Evolutionary conservation across 2,329 filamentous ascomycete species (phyloP).

Genomic region (Penicillium sp.): DNA sequence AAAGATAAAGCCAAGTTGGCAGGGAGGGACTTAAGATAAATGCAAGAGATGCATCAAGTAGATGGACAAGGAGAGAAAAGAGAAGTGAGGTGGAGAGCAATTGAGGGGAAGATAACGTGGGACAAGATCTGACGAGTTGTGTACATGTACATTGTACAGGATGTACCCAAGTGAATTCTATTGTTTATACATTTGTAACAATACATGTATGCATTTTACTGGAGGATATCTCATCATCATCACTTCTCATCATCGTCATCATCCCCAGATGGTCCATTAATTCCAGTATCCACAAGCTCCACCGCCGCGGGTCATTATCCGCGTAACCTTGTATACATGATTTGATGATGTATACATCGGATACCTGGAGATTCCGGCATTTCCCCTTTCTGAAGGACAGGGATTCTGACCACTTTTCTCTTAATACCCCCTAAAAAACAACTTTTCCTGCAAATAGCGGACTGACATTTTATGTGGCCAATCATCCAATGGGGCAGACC

Average conservation of each 20-base stretch:
- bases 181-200: background rate
- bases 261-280: background rate
- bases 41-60: background rate
- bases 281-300: constrained; percentile 9
- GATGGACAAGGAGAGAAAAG: constrained; percentile 5
- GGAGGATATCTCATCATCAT: constrained; percentile 10
- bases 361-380: background rate
- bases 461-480: constrained; percentile 1
- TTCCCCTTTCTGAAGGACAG: background rate
- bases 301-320: constrained; percentile 7
- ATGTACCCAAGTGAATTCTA: constrained; percentile 1
- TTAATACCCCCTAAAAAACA: background rate
- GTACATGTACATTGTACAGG: background rate
- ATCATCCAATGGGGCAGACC: background rate
- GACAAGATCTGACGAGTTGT: constrained; percentile 6
- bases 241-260: constrained; percentile 10
- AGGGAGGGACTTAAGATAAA: background rate
- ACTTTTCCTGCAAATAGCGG: background rate
- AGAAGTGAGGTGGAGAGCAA: constrained; percentile 1
- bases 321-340: background rate
- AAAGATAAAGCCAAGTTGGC: background rate
- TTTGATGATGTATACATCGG: background rate
- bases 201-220: background rate
- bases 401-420: constrained; percentile 4
- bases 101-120: constrained; percentile 9